These are phyloP conservation scores for Eimeria falciformis DNA, from an alignment of 169 alveolate genomes.

Conservation along the genomic window DNA sequence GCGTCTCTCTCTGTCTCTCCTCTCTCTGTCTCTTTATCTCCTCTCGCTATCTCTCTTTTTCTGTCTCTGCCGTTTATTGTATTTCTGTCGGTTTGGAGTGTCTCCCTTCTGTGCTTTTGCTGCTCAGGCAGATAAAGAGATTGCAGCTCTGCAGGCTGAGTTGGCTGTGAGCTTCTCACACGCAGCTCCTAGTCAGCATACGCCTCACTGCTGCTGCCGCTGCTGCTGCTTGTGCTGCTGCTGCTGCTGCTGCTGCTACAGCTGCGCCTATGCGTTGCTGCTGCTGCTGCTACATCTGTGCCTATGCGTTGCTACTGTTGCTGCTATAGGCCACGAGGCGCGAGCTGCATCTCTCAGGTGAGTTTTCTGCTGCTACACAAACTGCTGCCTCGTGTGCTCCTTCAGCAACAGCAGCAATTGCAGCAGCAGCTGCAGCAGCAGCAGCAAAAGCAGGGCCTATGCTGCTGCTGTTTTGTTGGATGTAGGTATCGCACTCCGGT, in stretches of 20 bases:
- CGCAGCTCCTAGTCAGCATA: background rate
- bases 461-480: background rate
- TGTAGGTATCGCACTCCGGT: background rate
- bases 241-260: background rate
- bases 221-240: background rate
- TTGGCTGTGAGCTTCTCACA: constrained; percentile 18
- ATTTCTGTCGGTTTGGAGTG: too few relatives aligned
- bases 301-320: background rate
- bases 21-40: too few relatives aligned
- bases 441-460: background rate
- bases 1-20: background rate
- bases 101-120: background rate
- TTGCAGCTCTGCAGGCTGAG: constrained; percentile 28
- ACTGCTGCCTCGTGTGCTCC: background rate
- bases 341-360: constrained; percentile 25
- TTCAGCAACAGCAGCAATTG: constrained; percentile 19
- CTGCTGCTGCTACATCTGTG: constrained; percentile 1
- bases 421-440: background rate
- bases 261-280: too few relatives aligned
- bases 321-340: constrained; percentile 42
- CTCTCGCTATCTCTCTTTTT: too few relatives aligned
- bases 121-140: constrained; percentile 12
- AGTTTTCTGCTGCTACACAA: background rate
- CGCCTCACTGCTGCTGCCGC: background rate
- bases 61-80: too few relatives aligned